A percentile compares a stretch with the other conserved stretches of the same genome.
phyloP scores from a whole-genome alignment of 257 asterid genomes.

The Fraxinus quadrangulata region DNA sequence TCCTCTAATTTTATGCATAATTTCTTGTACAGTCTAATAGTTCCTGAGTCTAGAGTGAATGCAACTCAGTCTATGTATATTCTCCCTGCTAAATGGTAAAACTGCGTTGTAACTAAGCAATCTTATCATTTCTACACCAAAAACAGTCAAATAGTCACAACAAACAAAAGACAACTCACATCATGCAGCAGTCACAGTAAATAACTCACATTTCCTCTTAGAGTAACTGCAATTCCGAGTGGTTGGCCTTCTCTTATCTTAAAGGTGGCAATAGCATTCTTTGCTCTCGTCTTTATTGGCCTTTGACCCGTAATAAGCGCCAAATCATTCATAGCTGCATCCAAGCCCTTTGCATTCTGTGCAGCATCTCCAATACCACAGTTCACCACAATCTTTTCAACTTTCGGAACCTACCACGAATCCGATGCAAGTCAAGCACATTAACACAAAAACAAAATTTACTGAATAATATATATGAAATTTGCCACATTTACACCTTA shows the following conservation, averaged over 20 bases:
- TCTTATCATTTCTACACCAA: background rate
- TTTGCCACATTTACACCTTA: background rate
- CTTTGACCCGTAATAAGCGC: slow-evolving; percentile 95
- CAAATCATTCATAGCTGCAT: slow-evolving; percentile 89
- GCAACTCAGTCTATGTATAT: background rate
- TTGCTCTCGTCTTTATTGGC: slow-evolving; percentile 91
- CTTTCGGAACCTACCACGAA: slow-evolving; percentile 73
- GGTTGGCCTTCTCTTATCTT: slow-evolving; percentile 92
- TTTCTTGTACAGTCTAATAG: background rate
- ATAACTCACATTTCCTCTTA: slow-evolving; percentile 70
- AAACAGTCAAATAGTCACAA: slow-evolving; percentile 16
- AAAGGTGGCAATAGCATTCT: slow-evolving; percentile 90
- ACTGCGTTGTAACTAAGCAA: background rate
- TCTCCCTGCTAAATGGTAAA: background rate
- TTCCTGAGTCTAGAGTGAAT: background rate
- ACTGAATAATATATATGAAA: background rate
- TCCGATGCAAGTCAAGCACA: slow-evolving; percentile 18
- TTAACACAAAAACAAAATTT: background rate
- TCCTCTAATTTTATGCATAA: too few species aligned
- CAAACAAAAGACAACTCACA: background rate
- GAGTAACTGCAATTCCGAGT: slow-evolving; percentile 91
- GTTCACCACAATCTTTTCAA: slow-evolving; percentile 87
- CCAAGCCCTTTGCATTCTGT: slow-evolving; percentile 95
- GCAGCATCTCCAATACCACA: slow-evolving; percentile 99
- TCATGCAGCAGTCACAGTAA: background rate